Evolutionary conservation across 768 basidiomycete genomes (phyloP), one percentile per base, ranked within the genome.

Genomic region (Hericium rajendrae): DNA sequence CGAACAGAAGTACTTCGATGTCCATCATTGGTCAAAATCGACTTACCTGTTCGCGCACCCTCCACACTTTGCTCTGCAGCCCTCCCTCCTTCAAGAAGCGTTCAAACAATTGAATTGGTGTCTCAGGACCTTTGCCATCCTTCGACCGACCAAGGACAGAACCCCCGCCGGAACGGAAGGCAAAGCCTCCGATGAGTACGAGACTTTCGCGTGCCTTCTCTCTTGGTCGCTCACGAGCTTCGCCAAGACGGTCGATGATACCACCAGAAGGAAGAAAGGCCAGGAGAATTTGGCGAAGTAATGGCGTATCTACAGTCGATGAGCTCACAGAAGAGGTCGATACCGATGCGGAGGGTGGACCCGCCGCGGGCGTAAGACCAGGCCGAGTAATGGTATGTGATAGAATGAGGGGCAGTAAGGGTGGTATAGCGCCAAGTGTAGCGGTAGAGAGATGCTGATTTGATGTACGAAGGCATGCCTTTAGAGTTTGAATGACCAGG

Each of bases 401-500:
- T 54, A 87, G 71, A 57, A 91, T 74, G 48, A 84, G 76, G 24
- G 83, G 82, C 38, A 89, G 76, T 56, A 88, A 73, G 9, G 83
- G 74, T 15, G 84, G 84, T 39, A 94, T 72, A 37, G 81, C 82
- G 57, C 81, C 77, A 63, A 94, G 74, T 32, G 90, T 84, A 38
- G 91, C 91, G 55, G 82, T 83, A 8, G 84, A 81, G 41, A 94
- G 74, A 65, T 91, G 89, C 66, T 89, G 84, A 72, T 94, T 91
- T 49, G 90, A 78, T 48, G 84, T 84, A 63, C 88, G 82, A 63
- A 94, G 78, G 63, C 84, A 89, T 39, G 83, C 65, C 70, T 88
- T 91, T 67, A 94, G 77, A 40, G 79, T 74, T 57, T 74, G 73
- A 59, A 93, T 78, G 66, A 93, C 74, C 40, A 75, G 72, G 65